Conservation (phyloP, 148 eudicot genomes). For the Rhododendron kiyosumense region DNA sequence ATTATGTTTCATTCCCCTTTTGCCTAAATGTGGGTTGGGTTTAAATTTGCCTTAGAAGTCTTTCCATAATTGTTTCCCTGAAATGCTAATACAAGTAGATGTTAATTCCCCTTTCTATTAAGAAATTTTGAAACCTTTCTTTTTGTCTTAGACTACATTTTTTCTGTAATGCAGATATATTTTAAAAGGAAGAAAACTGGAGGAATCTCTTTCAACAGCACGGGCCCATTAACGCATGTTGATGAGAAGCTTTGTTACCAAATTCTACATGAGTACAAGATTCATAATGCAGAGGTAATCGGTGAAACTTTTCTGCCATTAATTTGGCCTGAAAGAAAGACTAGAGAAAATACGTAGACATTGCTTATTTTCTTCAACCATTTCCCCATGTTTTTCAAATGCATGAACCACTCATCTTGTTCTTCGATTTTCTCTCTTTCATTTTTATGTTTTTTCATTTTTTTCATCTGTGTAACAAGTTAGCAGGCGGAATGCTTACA, state of each 20-base stretch:
- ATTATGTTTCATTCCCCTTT: neutral
- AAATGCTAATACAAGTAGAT: neutral
- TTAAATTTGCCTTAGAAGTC: neutral
- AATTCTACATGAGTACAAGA: slow-evolving; percentile 95
- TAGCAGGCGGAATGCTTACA: neutral
- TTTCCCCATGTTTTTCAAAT: neutral
- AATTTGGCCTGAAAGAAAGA: neutral
- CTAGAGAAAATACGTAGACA: neutral
- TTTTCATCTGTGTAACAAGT: neutral
- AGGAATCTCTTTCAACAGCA: slow-evolving; percentile 95
- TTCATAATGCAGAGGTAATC: slow-evolving; percentile 96
- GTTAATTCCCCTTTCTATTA: neutral
- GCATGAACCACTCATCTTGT: neutral
- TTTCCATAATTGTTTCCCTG: neutral
- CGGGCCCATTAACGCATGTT: slow-evolving; percentile 71
- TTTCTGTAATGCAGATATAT: slow-evolving; percentile 56
- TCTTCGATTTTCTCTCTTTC: neutral
- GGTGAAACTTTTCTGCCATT: neutral
- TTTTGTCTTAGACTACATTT: slow-evolving; percentile 5
- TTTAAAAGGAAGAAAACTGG: slow-evolving; percentile 99
- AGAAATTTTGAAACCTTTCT: neutral
- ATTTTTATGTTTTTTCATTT: neutral
- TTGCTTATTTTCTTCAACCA: neutral
- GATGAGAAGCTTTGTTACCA: slow-evolving; percentile 99
- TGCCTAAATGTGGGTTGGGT: slow-evolving; percentile 1